Base-by-base conservation (phyloP, 192 early-diverging fungal species). In the Phlyctochytrium arcticum region DNA sequence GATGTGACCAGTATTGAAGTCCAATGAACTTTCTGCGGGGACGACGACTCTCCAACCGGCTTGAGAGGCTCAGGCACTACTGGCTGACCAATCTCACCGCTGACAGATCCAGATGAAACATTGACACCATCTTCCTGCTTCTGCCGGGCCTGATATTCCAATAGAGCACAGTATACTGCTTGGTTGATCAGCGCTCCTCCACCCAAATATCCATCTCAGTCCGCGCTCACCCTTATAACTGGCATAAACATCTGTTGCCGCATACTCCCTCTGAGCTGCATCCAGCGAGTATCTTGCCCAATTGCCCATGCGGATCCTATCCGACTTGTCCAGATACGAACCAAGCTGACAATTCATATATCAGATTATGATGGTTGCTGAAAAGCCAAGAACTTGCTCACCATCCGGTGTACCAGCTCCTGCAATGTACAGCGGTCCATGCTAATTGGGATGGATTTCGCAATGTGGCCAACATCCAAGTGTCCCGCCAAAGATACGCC, bases 191-290 rank as follows among this genome's bases (percentile, higher is more conserved):
- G n/a, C n/a, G n/a, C n/a, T n/a, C n/a, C n/a, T n/a, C n/a, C n/a
- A n/a, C n/a, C n/a, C n/a, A n/a, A n/a, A n/a, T n/a, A n/a, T 44
- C 15, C 39, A 2, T n/a, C 21, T 12, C 39, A 42, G 37, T 19
- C 0, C 21, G 39, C 12, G 15, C 21, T 44, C 29, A 57, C 37
- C 33, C 26, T 60, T 47, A 35, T 60, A 68, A 15, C 17, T 19
- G 7, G 66, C 66, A 23, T 50, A 68, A 4, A 33, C 66, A 29
- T 68, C 66, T 29, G 46, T 68, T 9, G 56, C 66, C 4, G 66
- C 72, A 35, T 69, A 65, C n/a, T 12, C 42, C 12, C 35, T 37
- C 19, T 67, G 56, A 12, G 34, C 24, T 37, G 39, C 34, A 6
- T 9, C 9, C 6, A 56, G 35, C 29, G 24, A 5, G 24, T 8